phyloP scores from a whole-genome alignment of 306 rosid genomes.

The Malus asiatica region DNA sequence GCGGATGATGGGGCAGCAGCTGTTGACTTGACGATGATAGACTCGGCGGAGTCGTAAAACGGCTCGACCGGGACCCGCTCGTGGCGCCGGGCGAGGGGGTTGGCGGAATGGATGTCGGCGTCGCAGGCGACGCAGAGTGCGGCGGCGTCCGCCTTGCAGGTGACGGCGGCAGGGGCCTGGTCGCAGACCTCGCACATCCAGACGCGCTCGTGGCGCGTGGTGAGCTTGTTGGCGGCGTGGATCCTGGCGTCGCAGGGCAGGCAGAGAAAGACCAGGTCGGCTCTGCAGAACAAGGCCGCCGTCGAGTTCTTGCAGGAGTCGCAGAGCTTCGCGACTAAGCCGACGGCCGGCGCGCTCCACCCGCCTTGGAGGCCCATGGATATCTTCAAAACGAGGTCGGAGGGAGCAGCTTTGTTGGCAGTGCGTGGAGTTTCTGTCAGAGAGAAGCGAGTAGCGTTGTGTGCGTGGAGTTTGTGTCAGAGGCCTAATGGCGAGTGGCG shows the following conservation, averaged over 20 bases:
- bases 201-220: constrained; percentile 74
- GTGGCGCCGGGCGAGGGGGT: constrained; percentile 87
- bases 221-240: constrained; percentile 54
- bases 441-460: background rate
- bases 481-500: background rate
- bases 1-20: background rate
- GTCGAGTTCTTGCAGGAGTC: constrained; percentile 61
- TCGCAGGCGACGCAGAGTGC: constrained; percentile 89
- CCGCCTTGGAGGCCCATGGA: constrained; percentile 47
- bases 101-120: constrained; percentile 85
- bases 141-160: constrained; percentile 96
- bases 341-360: constrained; percentile 34
- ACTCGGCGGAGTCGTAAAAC: constrained; percentile 54
- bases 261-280: constrained; percentile 75
- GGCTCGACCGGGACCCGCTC: constrained; percentile 89
- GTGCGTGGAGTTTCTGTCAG: background rate
- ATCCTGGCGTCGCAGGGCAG: constrained; percentile 62
- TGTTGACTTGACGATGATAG: constrained; percentile 37
- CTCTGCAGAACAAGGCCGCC: constrained; percentile 61
- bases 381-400: background rate
- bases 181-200: constrained; percentile 97
- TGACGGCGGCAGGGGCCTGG: constrained; percentile 87
- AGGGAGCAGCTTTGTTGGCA: background rate
- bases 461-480: background rate
- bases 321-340: constrained; percentile 55